These are phyloP conservation scores for Leishmania aethiopica DNA, from an alignment of 208 protist genomes.

Conservation along the genomic window DNA sequence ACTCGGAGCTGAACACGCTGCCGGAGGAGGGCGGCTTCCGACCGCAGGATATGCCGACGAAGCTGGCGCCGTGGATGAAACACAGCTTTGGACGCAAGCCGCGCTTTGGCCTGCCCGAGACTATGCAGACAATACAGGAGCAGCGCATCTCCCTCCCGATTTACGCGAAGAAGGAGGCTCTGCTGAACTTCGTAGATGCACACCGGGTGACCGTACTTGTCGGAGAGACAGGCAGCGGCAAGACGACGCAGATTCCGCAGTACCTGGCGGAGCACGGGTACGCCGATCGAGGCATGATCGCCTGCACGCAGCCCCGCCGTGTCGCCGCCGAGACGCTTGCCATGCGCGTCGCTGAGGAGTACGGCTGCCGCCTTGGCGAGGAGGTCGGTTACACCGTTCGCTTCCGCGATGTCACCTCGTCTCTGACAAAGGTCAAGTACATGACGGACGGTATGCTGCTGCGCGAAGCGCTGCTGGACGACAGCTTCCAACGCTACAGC, in stretches of 20 bases:
- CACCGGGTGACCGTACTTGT: constrained; percentile 92
- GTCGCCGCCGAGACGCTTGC: constrained; percentile 99
- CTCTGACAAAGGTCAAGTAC: constrained; percentile 98
- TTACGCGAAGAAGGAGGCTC: constrained; percentile 88
- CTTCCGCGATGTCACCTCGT: constrained; percentile 98
- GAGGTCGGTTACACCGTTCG: constrained; percentile 99
- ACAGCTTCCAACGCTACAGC: constrained; percentile 94
- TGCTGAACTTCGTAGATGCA: constrained; percentile 87
- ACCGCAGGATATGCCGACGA: constrained; percentile 44
- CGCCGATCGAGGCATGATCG: constrained; percentile 65
- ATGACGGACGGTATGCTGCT: constrained; percentile 99
- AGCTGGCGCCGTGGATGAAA: constrained; percentile 84
- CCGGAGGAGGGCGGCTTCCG: constrained; percentile 72
- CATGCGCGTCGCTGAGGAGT: constrained; percentile 98
- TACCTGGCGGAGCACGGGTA: constrained; percentile 94
- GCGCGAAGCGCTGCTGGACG: constrained; percentile 97
- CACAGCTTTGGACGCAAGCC: constrained; percentile 73
- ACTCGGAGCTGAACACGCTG: constrained; percentile 67
- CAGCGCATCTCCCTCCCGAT: constrained; percentile 95
- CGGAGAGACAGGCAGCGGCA: constrained; percentile 97
- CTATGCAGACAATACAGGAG: constrained; percentile 62
- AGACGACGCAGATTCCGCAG: constrained; percentile 97
- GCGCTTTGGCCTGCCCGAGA: constrained; percentile 65
- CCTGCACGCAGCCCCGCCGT: constrained; percentile 98
- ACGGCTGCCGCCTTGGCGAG: constrained; percentile 96